Evolutionary conservation across 2,329 filamentous ascomycete species (phyloP), one percentile per base, ranked within the genome.

Genomic region (Tolypocladium sp.): DNA sequence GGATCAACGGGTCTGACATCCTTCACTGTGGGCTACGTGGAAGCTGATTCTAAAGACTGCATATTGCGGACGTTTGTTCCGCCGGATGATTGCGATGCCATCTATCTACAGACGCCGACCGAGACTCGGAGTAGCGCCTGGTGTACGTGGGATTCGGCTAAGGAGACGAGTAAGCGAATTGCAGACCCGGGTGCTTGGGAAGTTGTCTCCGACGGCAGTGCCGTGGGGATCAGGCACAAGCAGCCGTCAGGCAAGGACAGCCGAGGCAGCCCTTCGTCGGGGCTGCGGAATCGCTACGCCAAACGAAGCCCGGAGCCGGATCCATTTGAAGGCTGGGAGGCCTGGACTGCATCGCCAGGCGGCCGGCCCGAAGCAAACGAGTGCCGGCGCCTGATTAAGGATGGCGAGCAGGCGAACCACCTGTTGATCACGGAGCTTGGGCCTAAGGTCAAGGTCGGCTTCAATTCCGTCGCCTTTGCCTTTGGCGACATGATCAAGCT

Each of bases 401-500:
- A 76, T 12, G 69, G 72, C 6, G 74, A 76, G 44, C 67, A 74
- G 49, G 73, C 76, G 4, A 77, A 80, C 2, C 79, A 84, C 59
- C 76, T 92, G 5, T 83, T 90, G 54, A 84, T 91, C 27, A 82
- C 82, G 2, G 79, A 79, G 53, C 75, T 88, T 1, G 90, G 89
- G 0, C 89, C 89, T 0, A 82, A 88, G 59, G 77, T 79, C 2
- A 76, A 77, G 57, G 74, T 91, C 1, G 89, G 89, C 15, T 79
- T 82, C 55, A 78, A 80, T 53, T 88, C 86, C 56, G 79, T 90
- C 3, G 89, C 84, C 0, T 81, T 92, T 37, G 87, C 82, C 0
- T 84, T 92, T 60, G 90, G 89, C 15, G 89, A 91, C 64, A 78
- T 84, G 1, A 79, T 92, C 66, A 92, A 91, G 72, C 75, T 92